Base-by-base conservation (phyloP, 805 yeast species). In the Kluyveromyces aestuarii region DNA sequence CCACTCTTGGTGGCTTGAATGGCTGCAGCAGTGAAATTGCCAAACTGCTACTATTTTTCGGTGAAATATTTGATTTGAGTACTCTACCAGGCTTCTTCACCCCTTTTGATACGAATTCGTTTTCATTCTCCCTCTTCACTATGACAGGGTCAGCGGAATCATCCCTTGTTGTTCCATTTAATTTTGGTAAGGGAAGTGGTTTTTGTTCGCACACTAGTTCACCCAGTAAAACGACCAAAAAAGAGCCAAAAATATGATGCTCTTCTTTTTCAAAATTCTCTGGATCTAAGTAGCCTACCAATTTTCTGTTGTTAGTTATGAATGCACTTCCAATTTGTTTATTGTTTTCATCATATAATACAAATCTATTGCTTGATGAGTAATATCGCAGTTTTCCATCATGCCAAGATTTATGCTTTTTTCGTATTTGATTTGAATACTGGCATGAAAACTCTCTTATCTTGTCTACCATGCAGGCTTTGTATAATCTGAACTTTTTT, bases 381-480 rank as follows among this genome's bases (percentile, higher is more conserved):
- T 48, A 56, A 38, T 53, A 59, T 42, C 56, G 63, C 37, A 64
- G 35, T 38, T 50, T 58, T 6, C 69, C 69, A 53, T 64, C 69
- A 46, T 64, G 67, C 69, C 69, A 64, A 2, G 57, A 42, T 47
- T 64, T 64, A 40, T 58, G 66, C 50, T 64, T 64, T 53, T 63
- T 63, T 39, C 58, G 53, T 9, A 64, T 47, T 27, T 64, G 64
- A 45, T 58, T 62, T 1, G 67, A 55, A 46, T 63, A 64, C 45
- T 64, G 69, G 48, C 69, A 64, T 17, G 45, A 47, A 47, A 52
- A 64, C 45, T 62, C 67, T 18, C 48, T 43, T 2, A 58, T 50
- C 40, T 52, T 58, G 1, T 63, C 60, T 5, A 38, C n/a, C 41
- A 38, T 44, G 14, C 4, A 8, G 35, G 7, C 35, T 13, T 30